Evolutionary conservation across 441 rosid genomes (phyloP), one percentile per base, ranked within the genome.

Genomic region (Pelargonium fulgidum): DNA sequence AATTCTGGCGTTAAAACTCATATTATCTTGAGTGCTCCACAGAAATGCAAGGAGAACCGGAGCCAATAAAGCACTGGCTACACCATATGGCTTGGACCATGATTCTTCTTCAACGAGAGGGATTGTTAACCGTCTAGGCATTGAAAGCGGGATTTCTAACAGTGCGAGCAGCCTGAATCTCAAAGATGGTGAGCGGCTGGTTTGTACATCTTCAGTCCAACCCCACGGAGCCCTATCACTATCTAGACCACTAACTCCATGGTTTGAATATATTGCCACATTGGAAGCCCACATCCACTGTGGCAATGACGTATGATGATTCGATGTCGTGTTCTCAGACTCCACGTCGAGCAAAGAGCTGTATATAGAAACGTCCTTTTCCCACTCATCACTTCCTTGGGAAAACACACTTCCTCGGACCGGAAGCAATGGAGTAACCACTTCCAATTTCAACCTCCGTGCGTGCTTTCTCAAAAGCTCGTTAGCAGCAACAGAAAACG

Each of bases 181-280:
- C 16, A 50, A n/a, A 50, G 58, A 50, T 14, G 58, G 58, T 50
- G 58, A 50, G 19, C 7, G 14, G 6, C 16, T n/a, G 58, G 16
- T 50, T 50, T 50, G 58, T 16, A 50, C 58, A 16, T 50, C 58
- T n/a, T 50, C 58, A 50, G 58, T 50, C 58, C 58, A 50, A 16
- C 58, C 58, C 58, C 58, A 50, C 6, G 58, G 58, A 50, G 58
- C 20, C 58, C 58, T 13, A n/a, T 50, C 58, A 50, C 19, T 13
- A 50, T 50, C 58, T 6, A 50, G 7, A 17, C 58, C 20, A 50
- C 7, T 14, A 50, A 16, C 16, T 50, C 58, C 58, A 3, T 50
- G 58, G n/a, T n/a, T 48, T 48, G 54, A 48, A 48, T 10, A 48
- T 48, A 48, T 48, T 48, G 54, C 54, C 16, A 48, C 54, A 48